A percentile compares a stretch with the other conserved stretches of the same genome.
These are phyloP conservation scores for Aspergillus saccharolyticus DNA, from an alignment of 495 filamentous ascomycete species.

Conservation along the genomic window DNA sequence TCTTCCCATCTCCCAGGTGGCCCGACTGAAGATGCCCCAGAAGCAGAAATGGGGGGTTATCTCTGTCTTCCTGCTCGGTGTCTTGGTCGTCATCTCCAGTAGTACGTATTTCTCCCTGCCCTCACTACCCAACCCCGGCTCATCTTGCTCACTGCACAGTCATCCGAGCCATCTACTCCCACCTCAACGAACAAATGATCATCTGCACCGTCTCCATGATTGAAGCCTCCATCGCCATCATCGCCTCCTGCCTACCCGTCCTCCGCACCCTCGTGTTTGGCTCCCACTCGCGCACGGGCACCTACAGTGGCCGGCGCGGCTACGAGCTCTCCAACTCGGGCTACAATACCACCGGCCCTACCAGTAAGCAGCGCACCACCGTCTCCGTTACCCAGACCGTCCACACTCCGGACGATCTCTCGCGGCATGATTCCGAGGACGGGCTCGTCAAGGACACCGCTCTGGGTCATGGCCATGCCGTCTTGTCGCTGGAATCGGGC, in stretches of 20 bases:
- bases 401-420: background rate
- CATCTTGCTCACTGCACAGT: no score
- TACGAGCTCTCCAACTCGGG: constrained; percentile 16
- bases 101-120: constrained; percentile 19
- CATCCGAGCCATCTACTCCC: constrained; percentile 23
- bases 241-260: constrained; percentile 25
- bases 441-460: constrained; percentile 7
- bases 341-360: background rate
- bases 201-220: constrained; percentile 27
- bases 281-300: constrained; percentile 20
- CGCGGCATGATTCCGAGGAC: constrained; percentile 8
- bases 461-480: background rate
- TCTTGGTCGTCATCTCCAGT: constrained; percentile 21
- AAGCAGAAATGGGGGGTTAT: constrained; percentile 22
- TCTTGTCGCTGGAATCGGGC: background rate
- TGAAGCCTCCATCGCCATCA: constrained; percentile 25
- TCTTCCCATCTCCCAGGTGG: constrained; percentile 22
- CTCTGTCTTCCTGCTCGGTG: constrained; percentile 21
- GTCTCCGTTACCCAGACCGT: constrained; percentile 1
- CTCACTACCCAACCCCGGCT: no score
- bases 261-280: constrained; percentile 25
- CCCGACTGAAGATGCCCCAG: constrained; percentile 17
- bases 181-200: constrained; percentile 22
- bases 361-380: constrained; percentile 4
- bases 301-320: constrained; percentile 17